Evolutionary conservation across 306 rosid genomes (phyloP).

Genomic region (Quercus bicolor): DNA sequence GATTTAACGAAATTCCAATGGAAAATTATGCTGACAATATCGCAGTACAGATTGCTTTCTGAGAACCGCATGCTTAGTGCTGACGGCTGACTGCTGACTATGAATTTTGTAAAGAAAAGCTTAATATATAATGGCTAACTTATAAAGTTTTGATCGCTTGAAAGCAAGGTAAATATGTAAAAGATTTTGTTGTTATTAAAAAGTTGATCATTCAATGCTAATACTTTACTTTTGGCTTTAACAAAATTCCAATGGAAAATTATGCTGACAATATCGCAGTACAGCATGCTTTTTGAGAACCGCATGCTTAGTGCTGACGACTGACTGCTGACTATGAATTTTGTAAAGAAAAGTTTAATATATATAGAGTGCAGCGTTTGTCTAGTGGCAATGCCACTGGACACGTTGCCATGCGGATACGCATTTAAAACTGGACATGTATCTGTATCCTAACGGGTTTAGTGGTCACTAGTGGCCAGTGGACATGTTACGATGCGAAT

Average conservation of each 20-base stretch:
- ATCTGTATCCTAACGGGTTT: too few species aligned
- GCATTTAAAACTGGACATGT: accelerated
- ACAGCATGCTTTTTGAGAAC: too few species aligned
- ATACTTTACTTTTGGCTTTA: not conserved
- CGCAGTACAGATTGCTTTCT: not conserved
- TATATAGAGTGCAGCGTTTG: too few species aligned
- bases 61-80: too few species aligned
- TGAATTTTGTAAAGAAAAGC: not conserved
- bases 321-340: not conserved
- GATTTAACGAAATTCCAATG: not conserved
- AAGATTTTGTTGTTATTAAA: not conserved
- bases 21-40: not conserved
- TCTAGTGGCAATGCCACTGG: too few species aligned
- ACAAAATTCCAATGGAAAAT: not conserved
- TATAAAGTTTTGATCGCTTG: not conserved
- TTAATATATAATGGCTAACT: too few species aligned
- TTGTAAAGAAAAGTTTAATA: not conserved
- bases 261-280: too few species aligned
- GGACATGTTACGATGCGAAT: accelerated
- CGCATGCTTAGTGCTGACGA: too few species aligned
- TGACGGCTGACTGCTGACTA: not conserved
- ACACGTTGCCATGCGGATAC: too few species aligned
- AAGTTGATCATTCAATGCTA: not conserved
- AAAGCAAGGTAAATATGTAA: not conserved
- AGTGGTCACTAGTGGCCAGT: too few species aligned